Percentiles rank a stretch among this genome's conserved stretches.
Evolutionary conservation across 257 asterid genomes (phyloP).

Genomic region (Gentiana macrophylla): DNA sequence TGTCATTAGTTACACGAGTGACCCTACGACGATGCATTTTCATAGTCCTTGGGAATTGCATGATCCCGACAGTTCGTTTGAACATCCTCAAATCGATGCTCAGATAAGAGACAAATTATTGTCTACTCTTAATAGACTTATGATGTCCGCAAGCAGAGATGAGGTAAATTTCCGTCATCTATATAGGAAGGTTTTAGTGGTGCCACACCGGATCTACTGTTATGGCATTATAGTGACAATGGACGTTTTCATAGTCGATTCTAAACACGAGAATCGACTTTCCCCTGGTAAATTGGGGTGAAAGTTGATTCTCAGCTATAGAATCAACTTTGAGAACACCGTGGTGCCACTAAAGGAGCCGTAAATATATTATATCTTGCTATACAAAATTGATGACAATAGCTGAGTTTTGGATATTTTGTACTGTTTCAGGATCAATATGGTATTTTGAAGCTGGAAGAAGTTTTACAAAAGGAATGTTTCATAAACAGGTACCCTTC

Average conservation of each 20-base stretch:
- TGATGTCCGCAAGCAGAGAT: slow-evolving; percentile 33
- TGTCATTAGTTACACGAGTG: slow-evolving; percentile 41
- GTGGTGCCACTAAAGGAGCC: no score
- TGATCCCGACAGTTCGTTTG: slow-evolving; percentile 45
- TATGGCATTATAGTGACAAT: no score
- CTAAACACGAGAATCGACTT: no score
- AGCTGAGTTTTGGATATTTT: slow-evolving; percentile 3
- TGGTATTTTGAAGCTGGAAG: slow-evolving; percentile 58
- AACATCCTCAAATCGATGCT: slow-evolving; percentile 39
- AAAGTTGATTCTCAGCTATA: no score
- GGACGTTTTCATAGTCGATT: no score
- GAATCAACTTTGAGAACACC: no score
- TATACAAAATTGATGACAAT: background rate
- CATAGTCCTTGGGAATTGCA: slow-evolving; percentile 97
- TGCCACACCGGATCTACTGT: slow-evolving; percentile 4
- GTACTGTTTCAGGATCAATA: slow-evolving; percentile 48
- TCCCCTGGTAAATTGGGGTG: no score
- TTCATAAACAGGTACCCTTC: slow-evolving; percentile 63
- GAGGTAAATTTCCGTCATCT: slow-evolving; percentile 36
- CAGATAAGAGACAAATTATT: slow-evolving; percentile 32
- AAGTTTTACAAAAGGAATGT: slow-evolving; percentile 48
- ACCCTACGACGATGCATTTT: slow-evolving; percentile 16
- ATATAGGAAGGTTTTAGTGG: background rate
- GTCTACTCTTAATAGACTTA: slow-evolving; percentile 29
- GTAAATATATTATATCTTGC: background rate